phyloP scores from a whole-genome alignment of 106 monocot genomes.

The Chionographis japonica region DNA sequence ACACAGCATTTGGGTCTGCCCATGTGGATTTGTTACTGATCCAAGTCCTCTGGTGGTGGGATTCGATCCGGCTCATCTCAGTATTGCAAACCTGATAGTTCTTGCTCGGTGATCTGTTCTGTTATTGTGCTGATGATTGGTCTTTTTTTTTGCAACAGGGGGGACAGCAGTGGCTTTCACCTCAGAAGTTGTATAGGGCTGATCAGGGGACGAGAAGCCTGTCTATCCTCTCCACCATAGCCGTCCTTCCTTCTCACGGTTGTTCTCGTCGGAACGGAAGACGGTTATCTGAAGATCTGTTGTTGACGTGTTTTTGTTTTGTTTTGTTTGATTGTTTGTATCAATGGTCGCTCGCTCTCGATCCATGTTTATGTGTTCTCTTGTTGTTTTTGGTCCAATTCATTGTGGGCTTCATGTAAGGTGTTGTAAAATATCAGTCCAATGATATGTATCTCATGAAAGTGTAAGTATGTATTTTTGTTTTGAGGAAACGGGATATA shows the following conservation, averaged over 20 bases:
- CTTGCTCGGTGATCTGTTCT: no score
- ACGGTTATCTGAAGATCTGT: constrained; percentile 91
- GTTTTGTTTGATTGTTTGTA: no score
- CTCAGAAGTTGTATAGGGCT: constrained; percentile 59
- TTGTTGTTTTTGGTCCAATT: no score
- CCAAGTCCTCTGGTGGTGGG: neutral
- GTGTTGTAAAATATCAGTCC: no score
- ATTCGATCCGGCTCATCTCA: neutral
- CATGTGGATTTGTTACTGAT: neutral
- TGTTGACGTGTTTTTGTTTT: constrained; percentile 20
- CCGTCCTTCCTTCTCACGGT: constrained; percentile 76
- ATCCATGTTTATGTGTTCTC: no score
- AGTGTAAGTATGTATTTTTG: no score
- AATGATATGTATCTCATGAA: no score
- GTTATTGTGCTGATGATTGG: neutral
- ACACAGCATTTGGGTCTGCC: neutral
- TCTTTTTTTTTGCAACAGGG: constrained; percentile 17
- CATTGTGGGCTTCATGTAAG: no score
- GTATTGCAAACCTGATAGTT: no score
- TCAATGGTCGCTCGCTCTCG: no score
- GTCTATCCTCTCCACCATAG: constrained; percentile 73
- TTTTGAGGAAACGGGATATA: no score
- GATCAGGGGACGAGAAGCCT: constrained; percentile 56
- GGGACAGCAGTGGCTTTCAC: constrained; percentile 41
- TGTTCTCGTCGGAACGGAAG: constrained; percentile 92